A percentile compares a stretch with the other conserved stretches of the same genome.
These are phyloP conservation scores for Brassica cretica DNA, from an alignment of 345 rosid genomes.

Conservation along the genomic window DNA sequence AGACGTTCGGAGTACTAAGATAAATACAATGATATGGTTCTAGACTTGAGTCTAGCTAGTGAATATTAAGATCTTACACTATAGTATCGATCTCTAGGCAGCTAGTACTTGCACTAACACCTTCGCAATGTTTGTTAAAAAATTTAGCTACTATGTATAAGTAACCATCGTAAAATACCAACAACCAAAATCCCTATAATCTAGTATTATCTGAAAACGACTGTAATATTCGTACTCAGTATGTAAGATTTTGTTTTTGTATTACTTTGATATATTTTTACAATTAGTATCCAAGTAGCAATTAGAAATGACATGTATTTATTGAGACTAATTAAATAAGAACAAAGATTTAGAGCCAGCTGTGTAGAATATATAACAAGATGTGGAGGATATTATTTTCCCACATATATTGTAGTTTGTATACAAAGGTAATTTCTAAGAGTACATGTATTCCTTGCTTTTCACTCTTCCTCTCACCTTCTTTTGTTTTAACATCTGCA, in stretches of 20 bases:
- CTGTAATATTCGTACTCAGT: neutral
- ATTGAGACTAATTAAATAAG: slow-evolving; percentile 3
- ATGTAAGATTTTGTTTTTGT: neutral
- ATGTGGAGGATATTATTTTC: slow-evolving; percentile 21
- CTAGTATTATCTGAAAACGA: neutral
- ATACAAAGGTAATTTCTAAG: slow-evolving; percentile 38
- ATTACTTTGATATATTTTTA: neutral
- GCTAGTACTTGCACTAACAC: neutral
- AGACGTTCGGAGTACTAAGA: neutral
- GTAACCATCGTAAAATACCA: neutral
- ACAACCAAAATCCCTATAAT: neutral
- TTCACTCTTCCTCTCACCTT: slow-evolving; percentile 13
- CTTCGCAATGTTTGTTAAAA: neutral
- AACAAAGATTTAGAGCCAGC: slow-evolving; percentile 24
- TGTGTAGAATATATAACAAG: slow-evolving; percentile 34
- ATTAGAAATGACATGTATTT: neutral
- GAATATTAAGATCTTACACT: neutral
- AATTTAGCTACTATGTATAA: neutral
- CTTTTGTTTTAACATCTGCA: neutral
- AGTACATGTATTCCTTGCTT: slow-evolving; percentile 31
- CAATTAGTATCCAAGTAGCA: neutral
- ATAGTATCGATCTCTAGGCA: neutral
- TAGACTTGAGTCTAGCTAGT: neutral
- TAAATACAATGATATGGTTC: neutral
- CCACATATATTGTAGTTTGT: slow-evolving; percentile 30